Evolutionary conservation across 257 asterid genomes (phyloP).

Genomic region (Eucommia ulmoides): DNA sequence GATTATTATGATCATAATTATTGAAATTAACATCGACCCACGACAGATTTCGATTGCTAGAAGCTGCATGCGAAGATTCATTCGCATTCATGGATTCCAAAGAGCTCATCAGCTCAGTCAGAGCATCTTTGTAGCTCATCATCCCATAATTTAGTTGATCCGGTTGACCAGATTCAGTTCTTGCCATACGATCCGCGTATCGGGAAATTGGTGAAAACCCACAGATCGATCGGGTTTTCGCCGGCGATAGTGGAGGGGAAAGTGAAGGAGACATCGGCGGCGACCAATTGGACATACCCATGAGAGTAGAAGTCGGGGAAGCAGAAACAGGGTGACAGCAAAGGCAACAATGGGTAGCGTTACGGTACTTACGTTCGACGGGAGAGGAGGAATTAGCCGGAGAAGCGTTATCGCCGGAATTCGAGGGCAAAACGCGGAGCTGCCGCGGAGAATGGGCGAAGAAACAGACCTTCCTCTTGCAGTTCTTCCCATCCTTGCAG

Average conservation of each 20-base stretch:
- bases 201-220: slow-evolving; percentile 10
- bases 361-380: slow-evolving; percentile 14
- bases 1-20: neutral
- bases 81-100: slow-evolving; percentile 6
- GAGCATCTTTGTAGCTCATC: slow-evolving; percentile 3
- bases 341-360: slow-evolving; percentile 34
- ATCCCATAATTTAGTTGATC: neutral
- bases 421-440: slow-evolving; percentile 60
- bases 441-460: slow-evolving; percentile 78
- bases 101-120: slow-evolving; percentile 4
- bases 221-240: slow-evolving; percentile 7
- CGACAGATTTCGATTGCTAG: neutral
- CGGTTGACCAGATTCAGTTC: slow-evolving; percentile 11
- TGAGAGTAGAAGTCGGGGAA: slow-evolving; percentile 62
- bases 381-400: slow-evolving; percentile 14
- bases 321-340: slow-evolving; percentile 41
- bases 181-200: slow-evolving; percentile 12
- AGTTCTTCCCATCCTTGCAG: slow-evolving; percentile 89
- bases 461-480: slow-evolving; percentile 80
- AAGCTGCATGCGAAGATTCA: neutral
- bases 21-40: slow-evolving; percentile 1
- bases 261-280: slow-evolving; percentile 39
- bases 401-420: slow-evolving; percentile 7
- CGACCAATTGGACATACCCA: slow-evolving; percentile 34
- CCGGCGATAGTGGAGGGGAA: slow-evolving; percentile 57